A percentile compares a stretch with the other conserved stretches of the same genome.
Conservation (phyloP, 192 early-diverging fungal species). For the Linderina pennispora region DNA sequence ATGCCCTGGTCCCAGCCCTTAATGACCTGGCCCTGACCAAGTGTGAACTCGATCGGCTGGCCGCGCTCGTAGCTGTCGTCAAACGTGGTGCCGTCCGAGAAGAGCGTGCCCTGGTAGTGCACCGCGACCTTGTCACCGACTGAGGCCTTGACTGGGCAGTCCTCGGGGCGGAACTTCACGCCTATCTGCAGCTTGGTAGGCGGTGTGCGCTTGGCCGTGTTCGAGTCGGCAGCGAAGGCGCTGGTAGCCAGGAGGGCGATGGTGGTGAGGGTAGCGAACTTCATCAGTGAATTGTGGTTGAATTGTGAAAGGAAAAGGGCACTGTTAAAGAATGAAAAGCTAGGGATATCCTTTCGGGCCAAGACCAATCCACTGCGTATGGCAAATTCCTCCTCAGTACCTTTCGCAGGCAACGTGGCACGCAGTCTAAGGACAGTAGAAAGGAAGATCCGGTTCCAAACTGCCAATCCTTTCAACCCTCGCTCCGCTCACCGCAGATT, state of each 20-base stretch:
- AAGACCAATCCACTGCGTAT: too few relatives aligned
- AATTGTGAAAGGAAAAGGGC: too few relatives aligned
- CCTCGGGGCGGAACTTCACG: constrained; percentile 17
- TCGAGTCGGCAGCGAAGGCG: constrained; percentile 1
- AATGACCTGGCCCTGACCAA: constrained; percentile 93
- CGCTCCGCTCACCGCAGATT: too few relatives aligned
- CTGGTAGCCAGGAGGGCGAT: not conserved
- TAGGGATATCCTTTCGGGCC: too few relatives aligned
- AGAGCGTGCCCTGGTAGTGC: constrained; percentile 53
- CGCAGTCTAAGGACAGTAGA: too few relatives aligned
- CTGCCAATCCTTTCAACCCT: too few relatives aligned
- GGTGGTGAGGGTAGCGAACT: not conserved
- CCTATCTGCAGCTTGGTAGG: constrained; percentile 37
- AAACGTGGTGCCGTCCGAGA: constrained; percentile 71
- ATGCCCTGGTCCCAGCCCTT: constrained; percentile 81
- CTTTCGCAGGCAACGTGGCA: not conserved
- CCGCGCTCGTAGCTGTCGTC: constrained; percentile 80
- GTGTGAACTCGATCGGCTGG: constrained; percentile 68
- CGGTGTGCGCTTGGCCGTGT: too few relatives aligned
- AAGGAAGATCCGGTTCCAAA: too few relatives aligned
- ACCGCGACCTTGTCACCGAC: constrained; percentile 60
- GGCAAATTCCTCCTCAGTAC: too few relatives aligned
- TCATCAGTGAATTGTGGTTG: not conserved
- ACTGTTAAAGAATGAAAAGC: too few relatives aligned
- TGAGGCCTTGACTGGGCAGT: constrained; percentile 11